Conservation (phyloP, 495 filamentous ascomycete genomes). For the Aspergillus bridgeri region DNA sequence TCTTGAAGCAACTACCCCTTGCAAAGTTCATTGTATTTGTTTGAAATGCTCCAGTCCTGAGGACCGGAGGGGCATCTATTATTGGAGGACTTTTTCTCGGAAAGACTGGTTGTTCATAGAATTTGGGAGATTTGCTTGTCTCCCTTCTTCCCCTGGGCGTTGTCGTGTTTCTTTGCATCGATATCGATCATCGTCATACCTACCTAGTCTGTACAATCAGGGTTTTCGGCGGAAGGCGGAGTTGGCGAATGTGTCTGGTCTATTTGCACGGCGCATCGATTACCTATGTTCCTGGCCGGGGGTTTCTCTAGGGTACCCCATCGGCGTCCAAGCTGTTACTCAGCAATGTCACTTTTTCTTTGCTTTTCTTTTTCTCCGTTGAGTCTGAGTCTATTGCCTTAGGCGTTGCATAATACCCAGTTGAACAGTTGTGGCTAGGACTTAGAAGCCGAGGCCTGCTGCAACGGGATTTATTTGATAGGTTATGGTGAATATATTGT, state of each 20-base stretch:
- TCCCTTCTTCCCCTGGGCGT: constrained; percentile 1
- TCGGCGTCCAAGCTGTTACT: constrained; percentile 47
- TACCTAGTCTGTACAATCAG: constrained; percentile 16
- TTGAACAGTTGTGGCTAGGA: constrained; percentile 14
- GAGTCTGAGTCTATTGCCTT: constrained; percentile 16
- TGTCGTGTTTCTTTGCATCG: background rate
- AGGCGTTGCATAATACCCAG: constrained; percentile 31
- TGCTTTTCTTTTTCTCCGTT: constrained; percentile 21
- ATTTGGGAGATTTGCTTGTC: background rate
- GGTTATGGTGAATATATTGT: background rate
- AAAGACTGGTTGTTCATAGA: constrained; percentile 17
- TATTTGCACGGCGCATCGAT: constrained; percentile 15
- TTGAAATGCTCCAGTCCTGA: constrained; percentile 1
- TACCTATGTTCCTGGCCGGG: constrained; percentile 8
- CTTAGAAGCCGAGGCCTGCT: background rate
- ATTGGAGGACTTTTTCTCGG: background rate
- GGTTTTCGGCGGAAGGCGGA: constrained; percentile 11
- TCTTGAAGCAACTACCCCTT: background rate
- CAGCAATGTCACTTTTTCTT: constrained; percentile 29
- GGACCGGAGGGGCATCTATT: background rate
- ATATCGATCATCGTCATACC: constrained; percentile 3
- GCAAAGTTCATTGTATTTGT: constrained; percentile 14
- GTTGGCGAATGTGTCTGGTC: constrained; percentile 17
- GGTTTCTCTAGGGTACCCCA: constrained; percentile 10
- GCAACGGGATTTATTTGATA: background rate